Percentiles rank a stretch among this genome's conserved stretches.
These are phyloP conservation scores for Starmerella gropengiesseri DNA, from an alignment of 805 yeast species.

Conservation along the genomic window DNA sequence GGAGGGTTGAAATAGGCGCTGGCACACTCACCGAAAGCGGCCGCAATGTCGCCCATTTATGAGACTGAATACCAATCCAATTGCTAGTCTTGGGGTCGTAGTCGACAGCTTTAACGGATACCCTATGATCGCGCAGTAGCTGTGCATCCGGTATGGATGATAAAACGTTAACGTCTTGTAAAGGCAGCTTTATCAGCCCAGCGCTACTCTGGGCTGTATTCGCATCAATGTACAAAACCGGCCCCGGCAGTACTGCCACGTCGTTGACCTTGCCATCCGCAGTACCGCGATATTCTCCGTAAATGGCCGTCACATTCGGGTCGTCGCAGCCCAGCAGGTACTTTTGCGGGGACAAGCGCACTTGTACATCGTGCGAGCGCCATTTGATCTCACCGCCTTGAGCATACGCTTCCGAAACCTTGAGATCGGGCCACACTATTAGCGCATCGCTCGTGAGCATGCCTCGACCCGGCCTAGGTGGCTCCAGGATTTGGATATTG, in stretches of 20 bases:
- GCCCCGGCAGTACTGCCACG: constrained; percentile 10
- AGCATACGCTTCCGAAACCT: neutral
- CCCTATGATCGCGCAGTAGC: constrained; percentile 1
- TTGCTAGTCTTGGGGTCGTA: neutral
- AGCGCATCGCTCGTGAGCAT: neutral
- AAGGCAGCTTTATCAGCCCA: constrained; percentile 8
- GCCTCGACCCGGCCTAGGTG: neutral
- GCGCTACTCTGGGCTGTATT: neutral
- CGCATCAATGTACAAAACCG: constrained; percentile 9
- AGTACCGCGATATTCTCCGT: constrained; percentile 2
- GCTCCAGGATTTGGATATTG: constrained; percentile 16
- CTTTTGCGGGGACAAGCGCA: neutral
- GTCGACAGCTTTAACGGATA: neutral
- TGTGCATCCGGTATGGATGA: neutral
- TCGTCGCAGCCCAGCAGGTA: constrained; percentile 8
- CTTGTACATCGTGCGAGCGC: neutral
- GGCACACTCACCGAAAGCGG: neutral
- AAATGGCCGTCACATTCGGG: constrained; percentile 9
- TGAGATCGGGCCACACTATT: neutral
- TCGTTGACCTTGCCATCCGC: constrained; percentile 9
- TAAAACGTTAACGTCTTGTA: constrained; percentile 8
- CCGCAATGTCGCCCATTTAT: neutral
- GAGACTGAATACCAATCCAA: neutral
- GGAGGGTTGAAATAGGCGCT: constrained; percentile 2
- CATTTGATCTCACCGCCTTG: constrained; percentile 5